phyloP scores from a whole-genome alignment of 2,329 filamentous ascomycete species.

The Blumeria graminis region DNA sequence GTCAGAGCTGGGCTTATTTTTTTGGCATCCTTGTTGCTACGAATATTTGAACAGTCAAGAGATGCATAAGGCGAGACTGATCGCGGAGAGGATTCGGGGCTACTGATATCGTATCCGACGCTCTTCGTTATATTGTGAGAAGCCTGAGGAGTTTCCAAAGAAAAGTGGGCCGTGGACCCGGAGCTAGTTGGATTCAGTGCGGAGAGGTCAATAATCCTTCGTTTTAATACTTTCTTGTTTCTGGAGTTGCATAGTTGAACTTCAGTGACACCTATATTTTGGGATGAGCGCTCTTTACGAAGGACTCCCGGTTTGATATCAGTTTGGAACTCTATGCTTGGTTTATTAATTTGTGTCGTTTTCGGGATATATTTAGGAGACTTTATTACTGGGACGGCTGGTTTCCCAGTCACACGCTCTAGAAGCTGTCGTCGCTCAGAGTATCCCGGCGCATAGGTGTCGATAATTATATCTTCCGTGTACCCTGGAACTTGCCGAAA shows the following conservation, averaged over 20 bases:
- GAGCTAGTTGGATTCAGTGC: slow-evolving; percentile 18
- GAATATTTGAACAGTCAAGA: slow-evolving; percentile 11
- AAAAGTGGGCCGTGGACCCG: slow-evolving; percentile 9
- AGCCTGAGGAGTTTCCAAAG: slow-evolving; percentile 8
- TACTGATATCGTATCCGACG: slow-evolving; percentile 12
- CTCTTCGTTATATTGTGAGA: slow-evolving; percentile 4
- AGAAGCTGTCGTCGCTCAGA: slow-evolving; percentile 64
- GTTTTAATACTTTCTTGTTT: slow-evolving; percentile 33
- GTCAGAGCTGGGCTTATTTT: slow-evolving; percentile 12
- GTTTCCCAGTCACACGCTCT: slow-evolving; percentile 54
- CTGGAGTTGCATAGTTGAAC: slow-evolving; percentile 31
- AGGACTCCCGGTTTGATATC: slow-evolving; percentile 25
- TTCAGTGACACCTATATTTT: slow-evolving; percentile 31
- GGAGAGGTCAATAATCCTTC: slow-evolving; percentile 39
- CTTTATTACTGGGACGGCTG: slow-evolving; percentile 56
- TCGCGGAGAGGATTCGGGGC: slow-evolving; percentile 12
- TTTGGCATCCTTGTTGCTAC: slow-evolving; percentile 10
- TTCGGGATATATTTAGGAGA: slow-evolving; percentile 33
- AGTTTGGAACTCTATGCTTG: slow-evolving; percentile 30
- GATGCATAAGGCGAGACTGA: slow-evolving; percentile 12
- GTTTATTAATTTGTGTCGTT: slow-evolving; percentile 42
- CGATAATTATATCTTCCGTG: slow-evolving; percentile 72
- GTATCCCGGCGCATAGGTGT: slow-evolving; percentile 61
- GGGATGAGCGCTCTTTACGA: slow-evolving; percentile 30
- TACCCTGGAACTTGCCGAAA: slow-evolving; percentile 81